Conservation (phyloP, 352 stramenopile species). For the Globisporangium iwayamae region DNA sequence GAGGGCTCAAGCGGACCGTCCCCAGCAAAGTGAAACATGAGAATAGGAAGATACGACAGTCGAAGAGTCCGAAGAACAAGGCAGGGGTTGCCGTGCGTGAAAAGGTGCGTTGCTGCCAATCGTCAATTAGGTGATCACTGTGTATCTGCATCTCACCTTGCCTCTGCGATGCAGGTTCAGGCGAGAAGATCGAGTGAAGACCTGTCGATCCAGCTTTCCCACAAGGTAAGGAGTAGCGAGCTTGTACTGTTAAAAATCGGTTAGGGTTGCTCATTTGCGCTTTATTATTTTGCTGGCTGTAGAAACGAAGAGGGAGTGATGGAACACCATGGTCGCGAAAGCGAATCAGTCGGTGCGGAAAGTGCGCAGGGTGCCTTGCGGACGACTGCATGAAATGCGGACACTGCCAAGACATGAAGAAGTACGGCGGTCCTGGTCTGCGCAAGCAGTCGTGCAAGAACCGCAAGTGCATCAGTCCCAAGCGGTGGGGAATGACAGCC, state of each 20-base stretch:
- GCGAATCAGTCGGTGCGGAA: conserved; percentile 73
- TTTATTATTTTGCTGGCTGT: neutral
- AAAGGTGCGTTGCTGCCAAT: conserved; percentile 8
- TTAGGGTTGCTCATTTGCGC: neutral
- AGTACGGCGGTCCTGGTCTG: conserved; percentile 81
- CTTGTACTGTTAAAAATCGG: too few species aligned
- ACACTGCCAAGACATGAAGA: conserved; percentile 89
- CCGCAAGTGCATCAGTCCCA: conserved; percentile 77
- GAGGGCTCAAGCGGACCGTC: conserved; percentile 23
- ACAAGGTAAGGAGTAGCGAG: conserved; percentile 1
- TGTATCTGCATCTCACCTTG: neutral
- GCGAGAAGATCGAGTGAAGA: conserved; percentile 12
- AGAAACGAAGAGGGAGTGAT: conserved; percentile 38
- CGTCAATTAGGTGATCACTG: neutral
- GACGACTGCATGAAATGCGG: conserved; percentile 86
- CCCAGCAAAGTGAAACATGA: conserved; percentile 24
- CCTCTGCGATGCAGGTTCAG: conserved; percentile 1
- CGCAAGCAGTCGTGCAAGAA: conserved; percentile 88
- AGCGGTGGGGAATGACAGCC: conserved; percentile 44
- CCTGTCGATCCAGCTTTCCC: neutral
- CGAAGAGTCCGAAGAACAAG: conserved; percentile 8
- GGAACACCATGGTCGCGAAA: conserved; percentile 43
- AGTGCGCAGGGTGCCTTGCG: conserved; percentile 69
- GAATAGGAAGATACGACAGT: neutral
- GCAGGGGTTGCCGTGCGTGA: neutral